Evolutionary conservation across 192 early-diverging fungal species (phyloP), one percentile per base, ranked within the genome.

Genomic region (Nowakowskiella sp.): DNA sequence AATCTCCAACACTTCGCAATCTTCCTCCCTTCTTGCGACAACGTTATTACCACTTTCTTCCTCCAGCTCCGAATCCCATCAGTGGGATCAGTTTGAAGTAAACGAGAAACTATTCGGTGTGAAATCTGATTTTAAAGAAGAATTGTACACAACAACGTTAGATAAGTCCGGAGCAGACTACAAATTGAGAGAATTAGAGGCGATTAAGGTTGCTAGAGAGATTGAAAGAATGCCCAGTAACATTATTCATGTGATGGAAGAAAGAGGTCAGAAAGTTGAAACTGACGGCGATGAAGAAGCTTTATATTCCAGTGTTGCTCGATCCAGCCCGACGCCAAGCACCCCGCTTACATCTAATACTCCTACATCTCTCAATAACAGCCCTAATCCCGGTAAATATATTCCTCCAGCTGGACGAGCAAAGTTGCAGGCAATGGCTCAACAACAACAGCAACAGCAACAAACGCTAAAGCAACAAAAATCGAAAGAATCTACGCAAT

Each of bases 81-180:
- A 66, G 16, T 99, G 96, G 96, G 92, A 99, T 67, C 96, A 99
- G 65, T 99, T 99, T 80, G 87, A 82, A 3, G 85, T 78, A 2
- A 99, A 99, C 58, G 90, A 94, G 65, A 64, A 73, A 53, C 74
- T 90, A 36, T 99, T 99, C 81, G 96, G 96, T 1, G 80, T 99
- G 43, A 89, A 75, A 4, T 92, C 94, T 2, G 91, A 99, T 65
- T 99, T 90, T 72, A 74, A 95, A 58, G 92, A 95, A 51, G 91
- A 94, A 46, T 65, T 99, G 2, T 99, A 99, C 65, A 99, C 96
- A 1, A 99, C 96, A 4, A 81, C 75, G 24, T 70, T 99, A 47
- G 92, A 99, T 60, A 73, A 86, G 49, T 76, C 81, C 2, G 82
- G 79, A 29, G 80, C 90, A 3, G 84, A 88, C 49, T 99, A 74